Evolutionary conservation across 192 early-diverging fungal species (phyloP), one percentile per base, ranked within the genome.

Genomic region (Backusella westeae): DNA sequence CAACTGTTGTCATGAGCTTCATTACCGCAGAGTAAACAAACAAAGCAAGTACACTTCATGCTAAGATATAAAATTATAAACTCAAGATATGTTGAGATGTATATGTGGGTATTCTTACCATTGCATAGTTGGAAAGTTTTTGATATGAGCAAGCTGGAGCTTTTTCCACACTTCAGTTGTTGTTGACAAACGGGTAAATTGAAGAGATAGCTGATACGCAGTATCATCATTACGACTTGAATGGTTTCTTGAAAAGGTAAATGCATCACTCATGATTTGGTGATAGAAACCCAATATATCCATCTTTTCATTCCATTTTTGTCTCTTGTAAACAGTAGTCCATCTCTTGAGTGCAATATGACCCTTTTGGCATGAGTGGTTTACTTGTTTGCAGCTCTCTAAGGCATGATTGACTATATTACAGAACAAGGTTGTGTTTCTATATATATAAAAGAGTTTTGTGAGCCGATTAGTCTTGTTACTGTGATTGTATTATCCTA

Each of bases 141-240:
- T 71, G 17, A 90, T 83, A 66, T 90, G 89, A 34, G 84, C 76
- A 77, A 90, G 87, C 63, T 90, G 89, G 2, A 90, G 71, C 53
- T 87, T 80, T 67, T 82, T 90, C 87, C 87, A 90, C 10, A 79
- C 69, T 29, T 87, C 89, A 5, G 84, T 49, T 38, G 29, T 63
- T 53, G 53, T 69, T 39, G 38, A 68, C 21, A 79, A 63, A 2
- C 34, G 26, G 12, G 74, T 21, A 46, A 74, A 52, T 9, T n/a
- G 23, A 35, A 17, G 67, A 26, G 68, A 75, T 1, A 74, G 53
- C n/a, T 32, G 34, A 65, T 38, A 35, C 4, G 49, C 67, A 17
- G 34, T 17, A 5, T 68, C 15, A 3, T 26, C 7, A 10, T 7
- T 9, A 14, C 59, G 53, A 8, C 23, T 5, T 5, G 14, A 46